These are phyloP conservation scores for Pichia pseudocactophila DNA, from an alignment of 805 yeast genomes.

Conservation along the genomic window DNA sequence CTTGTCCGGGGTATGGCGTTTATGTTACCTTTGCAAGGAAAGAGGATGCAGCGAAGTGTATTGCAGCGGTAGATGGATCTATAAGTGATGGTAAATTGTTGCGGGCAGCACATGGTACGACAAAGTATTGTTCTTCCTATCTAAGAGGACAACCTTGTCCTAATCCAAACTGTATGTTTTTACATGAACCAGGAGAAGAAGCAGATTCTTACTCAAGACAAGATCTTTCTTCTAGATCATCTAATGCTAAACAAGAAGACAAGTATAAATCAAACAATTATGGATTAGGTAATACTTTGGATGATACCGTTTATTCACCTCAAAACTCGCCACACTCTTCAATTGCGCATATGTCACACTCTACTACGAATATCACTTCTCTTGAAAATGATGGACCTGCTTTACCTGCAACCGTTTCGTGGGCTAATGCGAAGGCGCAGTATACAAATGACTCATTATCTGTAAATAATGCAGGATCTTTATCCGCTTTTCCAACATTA, in stretches of 20 bases:
- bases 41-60: constrained; percentile 93
- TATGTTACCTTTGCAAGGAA: constrained; percentile 89
- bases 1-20: constrained; percentile 78
- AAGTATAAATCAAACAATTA: constrained; percentile 25
- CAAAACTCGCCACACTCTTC: constrained; percentile 16
- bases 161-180: constrained; percentile 96
- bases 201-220: constrained; percentile 94
- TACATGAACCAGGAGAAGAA: constrained; percentile 99
- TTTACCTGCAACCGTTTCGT: constrained; percentile 64
- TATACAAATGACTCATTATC: constrained; percentile 23
- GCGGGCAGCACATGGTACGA: constrained; percentile 96
- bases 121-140: constrained; percentile 96
- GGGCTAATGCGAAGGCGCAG: constrained; percentile 33
- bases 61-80: constrained; percentile 86
- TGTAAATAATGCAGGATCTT: constrained; percentile 3
- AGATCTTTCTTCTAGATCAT: constrained; percentile 70
- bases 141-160: constrained; percentile 94
- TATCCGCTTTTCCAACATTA: constrained; percentile 47
- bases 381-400: constrained; percentile 20
- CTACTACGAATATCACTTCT: background rate
- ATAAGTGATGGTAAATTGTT: constrained; percentile 83
- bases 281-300: constrained; percentile 26
- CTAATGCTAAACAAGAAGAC: constrained; percentile 35
- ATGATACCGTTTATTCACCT: constrained; percentile 12
- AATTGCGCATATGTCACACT: constrained; percentile 5